phyloP scores from a whole-genome alignment of 768 basidiomycete genomes.

The Pleurotus giganteus region DNA sequence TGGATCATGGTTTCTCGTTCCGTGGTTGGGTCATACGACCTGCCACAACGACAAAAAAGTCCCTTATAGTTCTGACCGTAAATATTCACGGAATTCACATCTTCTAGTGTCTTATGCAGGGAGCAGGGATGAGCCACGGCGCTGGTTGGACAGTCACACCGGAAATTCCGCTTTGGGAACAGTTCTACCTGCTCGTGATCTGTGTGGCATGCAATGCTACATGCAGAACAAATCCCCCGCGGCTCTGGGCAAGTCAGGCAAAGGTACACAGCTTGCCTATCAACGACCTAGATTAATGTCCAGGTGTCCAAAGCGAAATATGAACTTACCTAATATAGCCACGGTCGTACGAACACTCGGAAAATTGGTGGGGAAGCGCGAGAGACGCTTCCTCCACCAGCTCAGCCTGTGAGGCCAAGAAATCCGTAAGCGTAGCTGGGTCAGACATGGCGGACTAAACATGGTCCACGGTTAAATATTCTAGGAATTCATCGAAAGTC shows the following conservation, averaged over 20 bases:
- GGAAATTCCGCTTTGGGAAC: slow-evolving; percentile 80
- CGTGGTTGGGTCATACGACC: slow-evolving; percentile 66
- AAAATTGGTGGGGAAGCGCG: slow-evolving; percentile 64
- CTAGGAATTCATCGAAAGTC: no score
- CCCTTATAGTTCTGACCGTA: slow-evolving; percentile 77
- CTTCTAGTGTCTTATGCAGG: slow-evolving; percentile 53
- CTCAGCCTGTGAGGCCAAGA: slow-evolving; percentile 45
- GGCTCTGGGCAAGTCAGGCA: slow-evolving; percentile 70
- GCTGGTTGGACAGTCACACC: slow-evolving; percentile 81
- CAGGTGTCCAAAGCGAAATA: not conserved
- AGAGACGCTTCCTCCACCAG: slow-evolving; percentile 50
- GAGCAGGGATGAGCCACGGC: slow-evolving; percentile 61
- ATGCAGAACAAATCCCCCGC: slow-evolving; percentile 57
- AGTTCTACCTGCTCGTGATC: slow-evolving; percentile 85
- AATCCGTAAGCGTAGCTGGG: slow-evolving; percentile 25
- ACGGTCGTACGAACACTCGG: slow-evolving; percentile 60
- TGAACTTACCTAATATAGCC: slow-evolving; percentile 48
- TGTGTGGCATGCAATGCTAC: slow-evolving; percentile 85
- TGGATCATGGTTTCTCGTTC: slow-evolving; percentile 89
- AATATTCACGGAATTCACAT: slow-evolving; percentile 53
- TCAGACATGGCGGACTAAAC: not conserved
- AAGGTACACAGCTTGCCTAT: slow-evolving; percentile 77
- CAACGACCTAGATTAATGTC: slow-evolving; percentile 12
- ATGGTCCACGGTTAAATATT: not conserved
- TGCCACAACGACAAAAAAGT: slow-evolving; percentile 72